These are phyloP conservation scores for Huiozyma naganishii DNA, from an alignment of 805 yeast genomes.

Conservation along the genomic window DNA sequence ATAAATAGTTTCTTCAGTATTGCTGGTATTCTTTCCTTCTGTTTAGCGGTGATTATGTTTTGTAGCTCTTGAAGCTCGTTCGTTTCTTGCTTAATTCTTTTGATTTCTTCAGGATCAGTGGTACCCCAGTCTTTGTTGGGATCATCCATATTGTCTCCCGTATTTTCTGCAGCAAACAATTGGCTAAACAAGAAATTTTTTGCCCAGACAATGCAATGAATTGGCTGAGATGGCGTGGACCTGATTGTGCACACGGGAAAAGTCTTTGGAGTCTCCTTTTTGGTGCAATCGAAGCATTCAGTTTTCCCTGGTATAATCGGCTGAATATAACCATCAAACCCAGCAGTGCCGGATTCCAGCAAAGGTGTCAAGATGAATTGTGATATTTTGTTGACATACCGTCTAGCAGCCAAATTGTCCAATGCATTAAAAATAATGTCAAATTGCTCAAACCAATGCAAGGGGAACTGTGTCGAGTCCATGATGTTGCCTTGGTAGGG, in stretches of 20 bases:
- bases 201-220: constrained; percentile 97
- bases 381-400: constrained; percentile 78
- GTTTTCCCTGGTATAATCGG: constrained; percentile 74
- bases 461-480: constrained; percentile 60
- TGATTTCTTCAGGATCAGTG: constrained; percentile 53
- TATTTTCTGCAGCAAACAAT: constrained; percentile 45
- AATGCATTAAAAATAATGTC: constrained; percentile 80
- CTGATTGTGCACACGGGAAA: constrained; percentile 96
- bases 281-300: constrained; percentile 90
- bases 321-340: constrained; percentile 87
- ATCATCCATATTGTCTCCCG: constrained; percentile 26
- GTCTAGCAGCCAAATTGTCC: constrained; percentile 86
- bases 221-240: constrained; percentile 92
- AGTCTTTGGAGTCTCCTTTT: constrained; percentile 78
- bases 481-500: constrained; percentile 85
- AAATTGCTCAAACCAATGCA: constrained; percentile 70
- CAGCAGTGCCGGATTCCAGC: constrained; percentile 92
- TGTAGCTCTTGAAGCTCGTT: constrained; percentile 50
- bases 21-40: constrained; percentile 26
- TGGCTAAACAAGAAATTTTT: constrained; percentile 80
- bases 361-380: constrained; percentile 63
- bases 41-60: constrained; percentile 26
- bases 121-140: constrained; percentile 42
- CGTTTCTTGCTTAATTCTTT: constrained; percentile 52
- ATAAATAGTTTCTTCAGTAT: constrained; percentile 53